These are phyloP conservation scores for Fremontodendron californicum DNA, from an alignment of 345 rosid species.

Conservation along the genomic window DNA sequence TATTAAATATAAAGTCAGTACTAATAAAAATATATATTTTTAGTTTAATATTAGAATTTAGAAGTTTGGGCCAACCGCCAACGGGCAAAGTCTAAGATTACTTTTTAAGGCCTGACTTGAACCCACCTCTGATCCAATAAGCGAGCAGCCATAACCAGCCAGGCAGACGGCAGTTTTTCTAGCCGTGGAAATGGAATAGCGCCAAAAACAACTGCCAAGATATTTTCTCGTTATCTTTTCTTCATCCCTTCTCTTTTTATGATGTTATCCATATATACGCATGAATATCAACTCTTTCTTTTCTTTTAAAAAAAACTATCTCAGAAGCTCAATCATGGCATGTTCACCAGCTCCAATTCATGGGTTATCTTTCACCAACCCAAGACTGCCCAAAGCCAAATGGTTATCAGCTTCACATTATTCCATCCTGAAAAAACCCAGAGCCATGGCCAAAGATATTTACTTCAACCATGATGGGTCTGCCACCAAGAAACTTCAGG, in stretches of 20 bases:
- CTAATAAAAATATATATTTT: too few relatives aligned
- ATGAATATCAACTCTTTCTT: neutral
- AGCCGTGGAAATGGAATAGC: constrained; percentile 10
- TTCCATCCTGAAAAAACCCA: constrained; percentile 21
- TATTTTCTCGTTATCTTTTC: constrained; percentile 9
- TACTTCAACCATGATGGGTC: constrained; percentile 87
- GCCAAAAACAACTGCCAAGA: constrained; percentile 21
- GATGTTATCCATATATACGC: neutral
- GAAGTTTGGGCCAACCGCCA: neutral
- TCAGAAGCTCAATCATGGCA: constrained; percentile 40
- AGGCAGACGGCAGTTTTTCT: neutral
- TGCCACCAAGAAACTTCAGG: constrained; percentile 80
- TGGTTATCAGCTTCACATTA: constrained; percentile 28
- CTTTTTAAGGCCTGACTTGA: neutral
- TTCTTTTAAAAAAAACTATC: neutral
- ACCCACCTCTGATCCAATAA: neutral
- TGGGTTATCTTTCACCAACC: constrained; percentile 43
- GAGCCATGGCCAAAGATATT: constrained; percentile 68
- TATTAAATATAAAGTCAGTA: too few relatives aligned
- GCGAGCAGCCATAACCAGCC: too few relatives aligned
- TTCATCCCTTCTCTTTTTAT: neutral
- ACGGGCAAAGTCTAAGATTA: neutral
- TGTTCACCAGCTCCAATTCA: constrained; percentile 46
- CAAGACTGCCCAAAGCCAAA: constrained; percentile 23
- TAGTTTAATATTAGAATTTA: neutral